These are phyloP conservation scores for Exophiala dermatitidis DNA, from an alignment of 2,329 filamentous ascomycete genomes.

Conservation along the genomic window DNA sequence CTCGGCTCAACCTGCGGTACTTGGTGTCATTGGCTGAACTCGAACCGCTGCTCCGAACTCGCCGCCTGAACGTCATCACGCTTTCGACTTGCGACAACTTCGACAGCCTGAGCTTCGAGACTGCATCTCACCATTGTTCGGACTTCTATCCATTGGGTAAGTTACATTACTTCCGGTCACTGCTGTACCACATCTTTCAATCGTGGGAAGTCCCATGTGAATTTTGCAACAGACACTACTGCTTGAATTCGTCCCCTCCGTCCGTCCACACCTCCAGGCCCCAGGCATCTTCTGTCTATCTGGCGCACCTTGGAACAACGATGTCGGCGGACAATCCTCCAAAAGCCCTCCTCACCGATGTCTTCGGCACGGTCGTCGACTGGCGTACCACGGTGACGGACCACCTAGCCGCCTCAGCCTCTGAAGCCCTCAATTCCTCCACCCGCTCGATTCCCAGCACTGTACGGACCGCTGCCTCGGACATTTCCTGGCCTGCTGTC, in stretches of 20 bases:
- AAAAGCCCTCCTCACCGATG: slow-evolving; percentile 63
- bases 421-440: slow-evolving; percentile 43
- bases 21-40: neutral
- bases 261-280: no score
- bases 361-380: slow-evolving; percentile 74
- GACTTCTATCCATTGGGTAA: no score
- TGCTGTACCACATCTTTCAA: no score
- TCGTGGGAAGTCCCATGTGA: no score
- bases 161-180: no score
- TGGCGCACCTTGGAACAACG: neutral
- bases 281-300: no score
- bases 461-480: slow-evolving; percentile 46
- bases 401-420: slow-evolving; percentile 49
- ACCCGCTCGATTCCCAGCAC: slow-evolving; percentile 40
- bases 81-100: no score
- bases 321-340: slow-evolving; percentile 30
- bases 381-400: slow-evolving; percentile 63
- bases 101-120: no score
- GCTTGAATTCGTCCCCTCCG: no score
- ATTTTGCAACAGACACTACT: no score
- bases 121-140: no score
- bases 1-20: neutral
- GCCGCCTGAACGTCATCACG: neutral
- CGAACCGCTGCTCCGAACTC: neutral
- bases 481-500: slow-evolving; percentile 56